phyloP scores from a whole-genome alignment of 768 basidiomycete species.

The Suillus fuscotomentosus region DNA sequence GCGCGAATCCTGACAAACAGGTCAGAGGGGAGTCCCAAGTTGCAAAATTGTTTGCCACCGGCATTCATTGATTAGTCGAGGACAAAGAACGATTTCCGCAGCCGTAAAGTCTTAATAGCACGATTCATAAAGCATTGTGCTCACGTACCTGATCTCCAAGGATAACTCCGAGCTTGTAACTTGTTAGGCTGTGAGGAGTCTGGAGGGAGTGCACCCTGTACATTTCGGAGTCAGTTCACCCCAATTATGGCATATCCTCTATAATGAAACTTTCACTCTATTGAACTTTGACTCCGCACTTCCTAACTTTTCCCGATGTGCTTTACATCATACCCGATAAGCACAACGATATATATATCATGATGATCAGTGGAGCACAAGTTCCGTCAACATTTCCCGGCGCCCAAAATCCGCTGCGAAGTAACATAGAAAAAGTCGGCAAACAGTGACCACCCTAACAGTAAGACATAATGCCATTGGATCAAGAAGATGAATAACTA shows the following conservation, averaged over 20 bases:
- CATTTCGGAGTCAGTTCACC: slow-evolving; percentile 2
- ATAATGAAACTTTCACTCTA: slow-evolving; percentile 13
- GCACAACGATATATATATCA: slow-evolving; percentile 6
- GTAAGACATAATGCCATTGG: slow-evolving; percentile 1
- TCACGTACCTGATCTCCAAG: slow-evolving; percentile 5
- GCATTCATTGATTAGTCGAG: slow-evolving; percentile 1
- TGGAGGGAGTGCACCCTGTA: neutral
- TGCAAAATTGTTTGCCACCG: neutral
- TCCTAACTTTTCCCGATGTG: neutral
- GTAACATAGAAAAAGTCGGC: neutral
- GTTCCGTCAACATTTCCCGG: slow-evolving; percentile 8
- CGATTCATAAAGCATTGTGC: neutral
- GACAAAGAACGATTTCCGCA: slow-evolving; percentile 7
- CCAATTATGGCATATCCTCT: slow-evolving; percentile 29
- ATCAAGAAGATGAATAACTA: slow-evolving; percentile 10
- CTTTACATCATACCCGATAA: neutral
- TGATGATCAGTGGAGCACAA: slow-evolving; percentile 7
- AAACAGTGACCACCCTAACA: slow-evolving; percentile 1
- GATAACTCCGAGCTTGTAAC: slow-evolving; percentile 1
- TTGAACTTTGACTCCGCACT: slow-evolving; percentile 5
- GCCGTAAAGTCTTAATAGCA: slow-evolving; percentile 3
- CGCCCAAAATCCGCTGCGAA: slow-evolving; percentile 11
- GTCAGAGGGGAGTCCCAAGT: slow-evolving; percentile 15
- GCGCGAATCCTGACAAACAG: slow-evolving; percentile 23
- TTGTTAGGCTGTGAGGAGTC: neutral